Base-by-base conservation (phyloP, 2,329 filamentous ascomycete species). In the Sporothrix variecibatus region DNA sequence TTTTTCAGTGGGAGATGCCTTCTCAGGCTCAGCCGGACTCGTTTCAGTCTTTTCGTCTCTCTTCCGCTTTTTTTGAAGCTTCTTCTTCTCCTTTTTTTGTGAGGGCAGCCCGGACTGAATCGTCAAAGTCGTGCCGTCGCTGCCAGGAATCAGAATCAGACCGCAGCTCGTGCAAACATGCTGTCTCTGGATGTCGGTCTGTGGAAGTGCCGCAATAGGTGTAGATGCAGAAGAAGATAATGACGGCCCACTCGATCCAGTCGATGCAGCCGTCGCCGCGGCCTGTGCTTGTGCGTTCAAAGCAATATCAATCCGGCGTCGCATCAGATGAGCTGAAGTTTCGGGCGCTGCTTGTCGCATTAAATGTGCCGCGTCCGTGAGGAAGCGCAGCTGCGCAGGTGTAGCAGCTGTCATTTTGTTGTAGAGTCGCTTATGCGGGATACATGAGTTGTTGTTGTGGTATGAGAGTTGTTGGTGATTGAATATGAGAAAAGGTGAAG, bases 91-190 rank as follows among this genome's bases (percentile, higher is more conserved):
- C 75, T 71, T 75, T 81, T 85, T 67, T 75, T 77, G 73, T 78
- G 81, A 8, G 78, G 38, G 28, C 43, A 56, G 62, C 9, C 65
- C 71, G 1, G 72, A 40, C 11, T 85, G 80, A 1, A 88, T 78
- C 17, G 81, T 82, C 9, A 88, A 67, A 9, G 76, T 77, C 60
- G 76, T 77, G 17, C 83, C 83, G 2, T 81, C 83, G 9, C 85
- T 84, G 0, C 89, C 89, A 1, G 85, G 82, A 3, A 90, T 82
- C 82, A 90, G 85, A 53, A 92, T 88, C 75, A 87, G 85, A 20
- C 91, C 90, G 78, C 91, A 93, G 71, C 85, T 85, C 68, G 83
- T 84, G 80, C 91, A 92, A 31, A 86, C 82, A 73, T 86, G 86
- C 76, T 90, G 86, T 70, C 84, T 83, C 75, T 89, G 86, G n/a